Conservation (phyloP, 2,329 filamentous ascomycete genomes). For the Colletotrichum australisinense region DNA sequence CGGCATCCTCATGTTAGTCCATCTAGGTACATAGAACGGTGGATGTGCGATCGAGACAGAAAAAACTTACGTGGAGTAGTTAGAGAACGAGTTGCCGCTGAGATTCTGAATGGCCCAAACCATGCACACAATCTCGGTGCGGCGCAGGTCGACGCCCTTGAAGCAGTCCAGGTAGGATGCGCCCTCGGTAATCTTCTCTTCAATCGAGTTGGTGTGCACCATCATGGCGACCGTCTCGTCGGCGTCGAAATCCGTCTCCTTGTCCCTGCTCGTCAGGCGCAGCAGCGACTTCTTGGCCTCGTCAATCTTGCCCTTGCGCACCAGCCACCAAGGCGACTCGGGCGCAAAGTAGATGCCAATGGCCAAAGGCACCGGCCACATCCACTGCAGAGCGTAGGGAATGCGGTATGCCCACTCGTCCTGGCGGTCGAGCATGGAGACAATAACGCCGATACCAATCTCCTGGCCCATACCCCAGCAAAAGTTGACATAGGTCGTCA, state of each 20-base stretch:
- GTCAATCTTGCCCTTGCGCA: constrained; percentile 71
- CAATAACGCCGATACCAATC: constrained; percentile 79
- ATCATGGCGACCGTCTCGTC: constrained; percentile 93
- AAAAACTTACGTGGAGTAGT: constrained; percentile 66
- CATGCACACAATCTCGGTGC: constrained; percentile 78
- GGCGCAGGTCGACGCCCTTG: constrained; percentile 79
- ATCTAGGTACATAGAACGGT: too few species aligned
- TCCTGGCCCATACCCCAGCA: constrained; percentile 78
- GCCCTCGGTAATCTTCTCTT: constrained; percentile 79
- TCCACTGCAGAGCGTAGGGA: constrained; percentile 81
- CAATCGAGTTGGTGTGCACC: constrained; percentile 86
- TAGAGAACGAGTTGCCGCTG: constrained; percentile 72
- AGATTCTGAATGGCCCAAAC: constrained; percentile 74
- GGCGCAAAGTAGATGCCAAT: constrained; percentile 76
- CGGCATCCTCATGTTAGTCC: neutral
- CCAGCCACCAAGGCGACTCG: constrained; percentile 82
- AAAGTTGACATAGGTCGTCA: constrained; percentile 81
- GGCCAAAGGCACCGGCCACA: constrained; percentile 77
- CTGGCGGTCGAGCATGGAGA: constrained; percentile 71
- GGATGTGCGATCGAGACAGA: constrained; percentile 35
- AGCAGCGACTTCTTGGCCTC: constrained; percentile 75
- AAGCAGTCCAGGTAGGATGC: constrained; percentile 87
- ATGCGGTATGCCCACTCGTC: constrained; percentile 79
- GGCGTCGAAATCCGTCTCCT: constrained; percentile 79
- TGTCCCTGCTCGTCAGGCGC: constrained; percentile 71